Evolutionary conservation across 2,329 filamentous ascomycete species (phyloP).

Genomic region (Fonsecaea erecta): DNA sequence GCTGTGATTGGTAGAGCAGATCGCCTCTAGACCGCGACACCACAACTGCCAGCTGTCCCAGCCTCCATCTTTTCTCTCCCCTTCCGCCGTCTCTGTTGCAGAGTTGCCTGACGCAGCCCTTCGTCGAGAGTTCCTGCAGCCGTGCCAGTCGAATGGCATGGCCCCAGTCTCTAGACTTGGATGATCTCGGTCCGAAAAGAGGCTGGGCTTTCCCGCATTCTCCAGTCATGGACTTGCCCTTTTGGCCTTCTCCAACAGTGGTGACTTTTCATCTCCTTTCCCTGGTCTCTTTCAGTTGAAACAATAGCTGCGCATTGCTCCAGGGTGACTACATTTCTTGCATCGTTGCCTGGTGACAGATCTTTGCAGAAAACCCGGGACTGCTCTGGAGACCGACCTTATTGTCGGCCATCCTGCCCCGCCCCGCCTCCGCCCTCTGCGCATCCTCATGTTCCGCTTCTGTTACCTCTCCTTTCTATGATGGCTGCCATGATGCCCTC

Average conservation of each 20-base stretch:
- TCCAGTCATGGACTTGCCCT: conserved; percentile 29
- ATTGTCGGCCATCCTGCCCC: conserved; percentile 23
- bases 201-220: conserved; percentile 30
- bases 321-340: conserved; percentile 36
- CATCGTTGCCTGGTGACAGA: conserved; percentile 33
- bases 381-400: conserved; percentile 24
- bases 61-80: conserved; percentile 36
- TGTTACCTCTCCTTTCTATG: conserved; percentile 10
- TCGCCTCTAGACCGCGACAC: conserved; percentile 24
- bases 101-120: conserved; percentile 15
- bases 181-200: conserved; percentile 18
- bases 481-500: conserved; percentile 47
- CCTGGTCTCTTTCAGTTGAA: conserved; percentile 37
- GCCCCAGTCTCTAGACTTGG: conserved; percentile 1
- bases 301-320: conserved; percentile 35
- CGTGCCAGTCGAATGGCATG: not conserved
- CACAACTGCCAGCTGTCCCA: conserved; percentile 30
- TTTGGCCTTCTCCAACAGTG: conserved; percentile 35
- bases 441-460: conserved; percentile 24
- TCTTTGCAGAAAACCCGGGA: not conserved
- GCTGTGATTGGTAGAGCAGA: conserved; percentile 28
- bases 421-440: conserved; percentile 27
- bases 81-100: conserved; percentile 26
- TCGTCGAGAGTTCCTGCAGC: not conserved
- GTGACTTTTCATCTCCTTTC: conserved; percentile 37